A percentile compares a stretch with the other conserved stretches of the same genome.
Conservation (phyloP, 2,329 filamentous ascomycete genomes). For the Pseudogymnoascus sp. region DNA sequence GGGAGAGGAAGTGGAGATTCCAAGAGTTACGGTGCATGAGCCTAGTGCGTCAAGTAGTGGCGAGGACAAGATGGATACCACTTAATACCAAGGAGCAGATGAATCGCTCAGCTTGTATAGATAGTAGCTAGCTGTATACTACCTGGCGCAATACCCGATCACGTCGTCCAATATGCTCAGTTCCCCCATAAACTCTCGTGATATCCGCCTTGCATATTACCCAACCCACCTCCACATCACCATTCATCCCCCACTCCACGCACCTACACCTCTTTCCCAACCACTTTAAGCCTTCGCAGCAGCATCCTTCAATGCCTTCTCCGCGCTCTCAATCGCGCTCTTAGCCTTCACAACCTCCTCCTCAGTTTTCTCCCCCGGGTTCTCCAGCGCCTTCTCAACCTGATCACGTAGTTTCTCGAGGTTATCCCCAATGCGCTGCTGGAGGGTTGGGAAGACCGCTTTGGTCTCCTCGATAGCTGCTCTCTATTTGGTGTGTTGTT, state of each 20-base stretch:
- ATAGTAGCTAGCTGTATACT: constrained; percentile 24
- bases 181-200: neutral
- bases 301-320: constrained; percentile 42
- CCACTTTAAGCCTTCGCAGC: constrained; percentile 30
- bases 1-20: constrained; percentile 30
- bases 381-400: constrained; percentile 55
- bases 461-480: constrained; percentile 76
- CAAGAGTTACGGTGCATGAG: constrained; percentile 43
- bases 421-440: constrained; percentile 62
- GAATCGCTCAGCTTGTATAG: constrained; percentile 12
- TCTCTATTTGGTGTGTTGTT: constrained; percentile 16
- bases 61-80: constrained; percentile 15
- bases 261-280: neutral
- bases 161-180: constrained; percentile 8
- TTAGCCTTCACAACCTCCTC: constrained; percentile 48
- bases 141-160: constrained; percentile 22
- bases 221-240: neutral
- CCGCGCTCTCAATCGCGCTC: constrained; percentile 38
- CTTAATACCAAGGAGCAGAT: constrained; percentile 17
- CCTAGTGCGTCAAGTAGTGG: constrained; percentile 26
- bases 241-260: neutral
- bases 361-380: constrained; percentile 36
- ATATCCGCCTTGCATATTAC: neutral
- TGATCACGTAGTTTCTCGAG: constrained; percentile 67
- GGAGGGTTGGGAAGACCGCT: constrained; percentile 67